Percentiles rank a stretch among this genome's conserved stretches.
Evolutionary conservation across 129 eudicot species (phyloP).

Genomic region (Tagetes erecta): DNA sequence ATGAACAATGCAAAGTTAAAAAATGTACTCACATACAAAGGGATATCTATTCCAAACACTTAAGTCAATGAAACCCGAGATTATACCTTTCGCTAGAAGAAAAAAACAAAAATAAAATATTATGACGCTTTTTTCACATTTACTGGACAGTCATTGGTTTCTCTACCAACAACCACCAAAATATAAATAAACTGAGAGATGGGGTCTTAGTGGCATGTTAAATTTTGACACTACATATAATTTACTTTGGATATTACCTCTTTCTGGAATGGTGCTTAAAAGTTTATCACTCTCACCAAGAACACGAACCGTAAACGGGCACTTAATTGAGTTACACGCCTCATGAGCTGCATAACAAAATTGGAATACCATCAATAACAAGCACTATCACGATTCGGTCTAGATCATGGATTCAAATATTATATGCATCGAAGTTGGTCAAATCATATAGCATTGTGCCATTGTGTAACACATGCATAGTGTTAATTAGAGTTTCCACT

Average conservation of each 20-base stretch:
- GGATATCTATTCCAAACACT: neutral
- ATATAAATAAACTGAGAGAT: neutral
- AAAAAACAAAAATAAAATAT: too few relatives aligned
- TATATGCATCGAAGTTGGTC: neutral
- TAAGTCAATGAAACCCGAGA: neutral
- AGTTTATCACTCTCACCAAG: slow-evolving; percentile 70
- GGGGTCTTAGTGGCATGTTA: neutral
- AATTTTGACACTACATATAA: neutral
- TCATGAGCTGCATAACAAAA: slow-evolving; percentile 70
- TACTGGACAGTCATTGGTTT: neutral
- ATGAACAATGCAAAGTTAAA: neutral
- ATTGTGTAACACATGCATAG: neutral
- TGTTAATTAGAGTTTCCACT: neutral
- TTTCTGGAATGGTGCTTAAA: slow-evolving; percentile 56
- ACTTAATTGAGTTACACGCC: slow-evolving; percentile 60
- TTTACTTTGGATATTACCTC: slow-evolving; percentile 50
- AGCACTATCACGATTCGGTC: neutral
- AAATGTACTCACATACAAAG: neutral
- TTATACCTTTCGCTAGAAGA: too few relatives aligned
- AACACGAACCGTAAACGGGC: slow-evolving; percentile 61
- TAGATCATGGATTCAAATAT: neutral
- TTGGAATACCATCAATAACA: slow-evolving; percentile 6
- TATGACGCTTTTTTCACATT: too few relatives aligned
- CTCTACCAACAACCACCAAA: neutral
- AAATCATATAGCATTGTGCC: neutral